Evolutionary conservation across 805 yeast genomes (phyloP), one percentile per base, ranked within the genome.

Genomic region (Cyberlindnera mycetangii): DNA sequence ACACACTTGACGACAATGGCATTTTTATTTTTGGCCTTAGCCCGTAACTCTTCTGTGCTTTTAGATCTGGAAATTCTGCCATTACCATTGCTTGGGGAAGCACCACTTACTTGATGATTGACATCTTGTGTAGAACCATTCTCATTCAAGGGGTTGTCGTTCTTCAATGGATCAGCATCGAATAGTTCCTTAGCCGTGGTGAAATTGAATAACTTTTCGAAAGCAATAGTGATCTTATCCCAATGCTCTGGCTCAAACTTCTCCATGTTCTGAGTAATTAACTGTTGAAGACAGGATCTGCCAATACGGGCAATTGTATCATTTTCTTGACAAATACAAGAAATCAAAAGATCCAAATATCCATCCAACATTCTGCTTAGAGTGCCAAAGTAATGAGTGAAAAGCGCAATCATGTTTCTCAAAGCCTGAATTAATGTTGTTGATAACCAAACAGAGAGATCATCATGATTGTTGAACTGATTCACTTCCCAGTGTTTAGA

Each of bases 261-360:
- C 8, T 65, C 54, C 52, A 82, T 77, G 60, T 93, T 95, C 51
- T 85, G 85, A n/a, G 82, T 66, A 45, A 93, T 75, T 49, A 93
- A 71, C 52, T 83, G 85, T 53, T 85, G 84, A 47, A 93, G 72
- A 62, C 99, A 90, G 8, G 92, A 79, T 58, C 95, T 78, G 27
- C 99, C 99, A 52, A 92, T 92, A 56, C 96, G 76, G 0, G 97
- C 95, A 56, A 95, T 89, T 0, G 98, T 90, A 58, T 93, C 99
- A 62, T 93, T 92, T 56, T 90, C 97, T 64, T 93, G 99, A 56
- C 96, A 89, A 40, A 93, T 88, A 66, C 99, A 93, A 6, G 92
- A 83, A 2, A 82, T 81, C 45, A 93, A 66, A 41, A 95, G 71
- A 16, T 79, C 80, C 64, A 95, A 71, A 61, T 85, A 89, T 1